Conservation (phyloP, 768 basidiomycete genomes). For the Amanita jacksonii region DNA sequence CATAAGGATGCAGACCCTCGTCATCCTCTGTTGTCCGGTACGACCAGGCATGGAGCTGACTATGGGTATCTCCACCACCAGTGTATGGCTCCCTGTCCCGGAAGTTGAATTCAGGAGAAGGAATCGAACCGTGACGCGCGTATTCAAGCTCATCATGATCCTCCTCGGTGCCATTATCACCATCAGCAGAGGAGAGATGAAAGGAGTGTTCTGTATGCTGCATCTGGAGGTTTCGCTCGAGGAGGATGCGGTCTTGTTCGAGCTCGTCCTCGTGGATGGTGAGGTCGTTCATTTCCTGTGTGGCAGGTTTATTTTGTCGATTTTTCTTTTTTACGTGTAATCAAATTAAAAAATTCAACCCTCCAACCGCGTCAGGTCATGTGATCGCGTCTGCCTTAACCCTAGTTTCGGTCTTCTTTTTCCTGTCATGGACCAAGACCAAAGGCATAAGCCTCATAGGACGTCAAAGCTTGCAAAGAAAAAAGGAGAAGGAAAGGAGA, state of each 20-base stretch:
- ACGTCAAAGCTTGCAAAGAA: conserved; percentile 65
- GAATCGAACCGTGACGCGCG: conserved; percentile 58
- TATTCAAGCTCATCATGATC: conserved; percentile 42
- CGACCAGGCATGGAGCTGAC: conserved; percentile 46
- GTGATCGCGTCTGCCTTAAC: conserved; percentile 8
- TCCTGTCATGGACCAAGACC: conserved; percentile 49
- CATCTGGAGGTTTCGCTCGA: conserved; percentile 56
- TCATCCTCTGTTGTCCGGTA: conserved; percentile 45
- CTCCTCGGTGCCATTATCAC: conserved; percentile 18
- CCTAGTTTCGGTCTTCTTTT: conserved; percentile 2
- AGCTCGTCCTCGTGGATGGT: conserved; percentile 47
- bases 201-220: conserved; percentile 65
- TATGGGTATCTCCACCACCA: conserved; percentile 33
- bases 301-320: too few relatives aligned
- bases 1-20: conserved; percentile 58
- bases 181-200: conserved; percentile 48
- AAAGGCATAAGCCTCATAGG: conserved; percentile 77
- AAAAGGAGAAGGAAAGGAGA: conserved; percentile 68
- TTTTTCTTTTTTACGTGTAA: background rate
- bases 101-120: conserved; percentile 45
- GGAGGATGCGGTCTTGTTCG: conserved; percentile 66
- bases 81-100: conserved; percentile 41
- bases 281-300: conserved; percentile 3
- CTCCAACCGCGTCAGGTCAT: conserved; percentile 2
- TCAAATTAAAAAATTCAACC: background rate